Evolutionary conservation across 1,284 basidiomycete species (phyloP).

Genomic region (Thecaphora frezii): DNA sequence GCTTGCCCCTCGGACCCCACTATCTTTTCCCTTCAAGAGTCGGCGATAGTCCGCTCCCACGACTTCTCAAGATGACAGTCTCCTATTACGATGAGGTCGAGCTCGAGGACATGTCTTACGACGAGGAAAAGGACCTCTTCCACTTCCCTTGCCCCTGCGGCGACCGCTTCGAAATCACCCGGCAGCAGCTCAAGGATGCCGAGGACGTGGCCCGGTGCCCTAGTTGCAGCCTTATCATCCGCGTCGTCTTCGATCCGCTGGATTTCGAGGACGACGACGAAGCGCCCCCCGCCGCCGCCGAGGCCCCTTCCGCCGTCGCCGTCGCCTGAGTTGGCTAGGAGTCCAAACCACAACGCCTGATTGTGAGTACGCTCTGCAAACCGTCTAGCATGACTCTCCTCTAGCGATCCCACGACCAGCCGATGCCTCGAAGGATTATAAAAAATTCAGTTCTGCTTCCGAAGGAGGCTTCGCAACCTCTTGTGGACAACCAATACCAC

Average conservation of each 20-base stretch:
- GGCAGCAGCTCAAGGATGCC: constrained; percentile 75
- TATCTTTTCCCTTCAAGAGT: too few relatives aligned
- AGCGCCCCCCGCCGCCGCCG: too few relatives aligned
- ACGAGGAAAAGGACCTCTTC: constrained; percentile 61
- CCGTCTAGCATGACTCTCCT: background rate
- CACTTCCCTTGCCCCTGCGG: constrained; percentile 99
- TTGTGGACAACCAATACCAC: constrained; percentile 43
- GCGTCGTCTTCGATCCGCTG: constrained; percentile 93
- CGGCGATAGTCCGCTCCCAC: background rate
- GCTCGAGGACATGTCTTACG: constrained; percentile 58
- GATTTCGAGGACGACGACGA: constrained; percentile 37
- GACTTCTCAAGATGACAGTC: constrained; percentile 14
- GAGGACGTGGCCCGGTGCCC: constrained; percentile 98
- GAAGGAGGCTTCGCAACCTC: constrained; percentile 47
- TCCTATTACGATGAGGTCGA: constrained; percentile 57
- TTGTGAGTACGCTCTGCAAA: background rate
- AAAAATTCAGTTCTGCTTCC: constrained; percentile 44
- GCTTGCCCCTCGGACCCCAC: too few relatives aligned
- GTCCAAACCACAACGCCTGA: too few relatives aligned
- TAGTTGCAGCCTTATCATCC: constrained; percentile 88
- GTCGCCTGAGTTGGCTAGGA: too few relatives aligned
- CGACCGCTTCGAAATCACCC: constrained; percentile 94
- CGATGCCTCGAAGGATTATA: constrained; percentile 5
- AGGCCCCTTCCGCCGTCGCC: too few relatives aligned
- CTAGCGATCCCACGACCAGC: background rate